These are phyloP conservation scores for Podospora conica DNA, from an alignment of 495 filamentous ascomycete genomes.

Conservation along the genomic window DNA sequence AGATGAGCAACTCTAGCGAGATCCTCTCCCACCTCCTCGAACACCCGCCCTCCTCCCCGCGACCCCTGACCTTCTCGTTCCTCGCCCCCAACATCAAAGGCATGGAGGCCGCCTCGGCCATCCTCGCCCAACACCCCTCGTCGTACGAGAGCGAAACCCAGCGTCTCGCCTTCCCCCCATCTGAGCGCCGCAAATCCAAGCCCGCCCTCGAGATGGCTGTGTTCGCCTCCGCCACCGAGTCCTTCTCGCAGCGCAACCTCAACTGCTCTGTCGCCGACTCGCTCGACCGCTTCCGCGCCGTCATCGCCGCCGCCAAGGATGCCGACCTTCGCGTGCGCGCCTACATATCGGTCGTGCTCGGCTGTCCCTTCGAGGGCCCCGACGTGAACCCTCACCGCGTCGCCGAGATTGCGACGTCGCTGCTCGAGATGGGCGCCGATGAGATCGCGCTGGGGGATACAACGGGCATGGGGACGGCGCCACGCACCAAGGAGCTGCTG, in stretches of 20 bases:
- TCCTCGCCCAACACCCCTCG: constrained; percentile 34
- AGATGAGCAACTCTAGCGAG: constrained; percentile 90
- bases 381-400: constrained; percentile 73
- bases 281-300: constrained; percentile 64
- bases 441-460: constrained; percentile 94
- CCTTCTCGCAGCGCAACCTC: constrained; percentile 84
- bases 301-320: constrained; percentile 68
- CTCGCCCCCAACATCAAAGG: constrained; percentile 87
- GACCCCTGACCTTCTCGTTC: constrained; percentile 82
- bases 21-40: constrained; percentile 72
- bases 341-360: constrained; percentile 91
- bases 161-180: constrained; percentile 6
- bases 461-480: constrained; percentile 92
- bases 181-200: constrained; percentile 11
- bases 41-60: constrained; percentile 55
- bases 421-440: constrained; percentile 93
- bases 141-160: constrained; percentile 32
- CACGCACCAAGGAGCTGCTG: constrained; percentile 65
- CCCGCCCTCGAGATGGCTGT: constrained; percentile 73
- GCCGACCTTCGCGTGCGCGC: constrained; percentile 63
- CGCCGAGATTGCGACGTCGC: constrained; percentile 70
- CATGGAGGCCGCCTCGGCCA: constrained; percentile 48
- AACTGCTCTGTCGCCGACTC: constrained; percentile 85
- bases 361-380: constrained; percentile 90
- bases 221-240: constrained; percentile 88